Base-by-base conservation (phyloP, 2,329 filamentous ascomycete species). In the Colletotrichum viniferum region DNA sequence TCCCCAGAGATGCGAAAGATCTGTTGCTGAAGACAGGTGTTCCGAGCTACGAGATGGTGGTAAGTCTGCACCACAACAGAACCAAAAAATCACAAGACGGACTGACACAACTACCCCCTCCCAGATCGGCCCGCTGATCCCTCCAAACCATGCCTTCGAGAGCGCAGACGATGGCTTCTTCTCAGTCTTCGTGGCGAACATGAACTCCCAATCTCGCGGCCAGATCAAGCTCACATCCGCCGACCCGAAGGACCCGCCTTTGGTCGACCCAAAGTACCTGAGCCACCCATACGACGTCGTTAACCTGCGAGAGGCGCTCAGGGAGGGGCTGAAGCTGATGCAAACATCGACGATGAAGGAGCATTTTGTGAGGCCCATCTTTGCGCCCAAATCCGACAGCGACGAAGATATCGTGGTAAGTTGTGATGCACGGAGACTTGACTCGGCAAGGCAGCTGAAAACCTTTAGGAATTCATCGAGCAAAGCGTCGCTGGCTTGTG, bases 1-100 rank as follows among this genome's bases (percentile, higher is more conserved):
- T 74, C 14, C 18, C 72, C 1, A 6, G 18, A 3, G 55, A 72
- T 10, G 61, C 60, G 9, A 55, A 56, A 18, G n/a, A 36, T 1
- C 64, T 66, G 12, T 32, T 74, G 14, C 14, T 74, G 4, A 26
- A 67, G 18, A 7, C 36, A 2, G 55, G 61, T 10, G 68, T 74
- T n/a, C 72, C 72, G 7, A 55, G 69, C 21, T 74, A 62, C 21
- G 72, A 72, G 34, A 34, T 74, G 14, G 72, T 74, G 13, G 69
- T 71, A 26, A 30, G 71, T 71, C 3, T 6, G 30, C 24, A 5
- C 4, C 18, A 4, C 66, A 12, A 21, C 26, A n/a, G 0, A 0
- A 21, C 13, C 13, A 18, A 0, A 10, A 2, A 13, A 0, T 26
- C 12, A 4, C 7, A 24, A 14, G 14, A 0, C n/a, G 1, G 6